A percentile compares a stretch with the other conserved stretches of the same genome.
phyloP scores from a whole-genome alignment of 2,329 filamentous ascomycete genomes.

The Tolypocladium sp. region DNA sequence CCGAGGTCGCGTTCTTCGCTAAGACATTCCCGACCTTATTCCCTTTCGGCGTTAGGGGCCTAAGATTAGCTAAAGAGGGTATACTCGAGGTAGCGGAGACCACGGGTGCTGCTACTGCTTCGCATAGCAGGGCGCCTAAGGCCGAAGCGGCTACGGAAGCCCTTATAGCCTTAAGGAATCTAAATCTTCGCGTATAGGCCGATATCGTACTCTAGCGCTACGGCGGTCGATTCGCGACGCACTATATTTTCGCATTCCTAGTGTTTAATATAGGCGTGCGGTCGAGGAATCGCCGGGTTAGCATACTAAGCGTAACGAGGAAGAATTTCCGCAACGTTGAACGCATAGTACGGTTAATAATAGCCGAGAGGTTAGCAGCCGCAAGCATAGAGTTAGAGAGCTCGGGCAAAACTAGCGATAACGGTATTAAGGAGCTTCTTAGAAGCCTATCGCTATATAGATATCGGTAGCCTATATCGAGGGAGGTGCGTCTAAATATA shows the following conservation, averaged over 20 bases:
- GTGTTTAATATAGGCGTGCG: slow-evolving; percentile 7
- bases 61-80: slow-evolving; percentile 1
- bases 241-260: slow-evolving; percentile 6
- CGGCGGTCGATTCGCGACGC: slow-evolving; percentile 5
- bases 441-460: not conserved
- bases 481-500: not conserved
- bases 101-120: not conserved
- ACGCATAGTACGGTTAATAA: not conserved
- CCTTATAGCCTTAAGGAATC: not conserved
- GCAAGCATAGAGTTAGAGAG: not conserved
- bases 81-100: not conserved
- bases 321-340: too few relatives aligned
- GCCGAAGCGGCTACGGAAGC: not conserved
- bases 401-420: not conserved
- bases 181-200: not conserved
- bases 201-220: slow-evolving; percentile 9
- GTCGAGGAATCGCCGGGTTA: slow-evolving; percentile 1
- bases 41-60: slow-evolving; percentile 5
- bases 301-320: slow-evolving; percentile 2
- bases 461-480: not conserved
- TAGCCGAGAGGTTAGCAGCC: not conserved
- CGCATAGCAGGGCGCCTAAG: not conserved
- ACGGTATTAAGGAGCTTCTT: not conserved
- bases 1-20: slow-evolving; percentile 6
- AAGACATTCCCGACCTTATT: slow-evolving; percentile 7